Conservation (phyloP, 352 stramenopile species). For the Albugo candida region DNA sequence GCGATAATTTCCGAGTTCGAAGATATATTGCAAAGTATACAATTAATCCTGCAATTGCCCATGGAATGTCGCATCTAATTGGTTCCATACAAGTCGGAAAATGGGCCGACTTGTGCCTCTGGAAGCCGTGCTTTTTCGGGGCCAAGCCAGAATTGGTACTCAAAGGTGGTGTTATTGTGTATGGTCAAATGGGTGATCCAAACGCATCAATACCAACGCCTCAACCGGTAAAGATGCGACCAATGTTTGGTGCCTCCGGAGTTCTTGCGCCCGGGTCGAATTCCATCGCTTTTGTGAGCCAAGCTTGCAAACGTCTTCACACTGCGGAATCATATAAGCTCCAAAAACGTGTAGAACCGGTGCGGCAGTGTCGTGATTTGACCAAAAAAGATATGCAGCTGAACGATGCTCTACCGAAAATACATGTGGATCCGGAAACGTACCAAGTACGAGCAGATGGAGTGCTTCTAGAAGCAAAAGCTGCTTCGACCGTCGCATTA, state of each 20-base stretch:
- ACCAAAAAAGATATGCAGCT: slow-evolving; percentile 94
- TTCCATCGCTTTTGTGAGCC: slow-evolving; percentile 83
- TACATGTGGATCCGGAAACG: slow-evolving; percentile 91
- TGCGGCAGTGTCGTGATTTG: slow-evolving; percentile 64
- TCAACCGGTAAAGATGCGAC: slow-evolving; percentile 90
- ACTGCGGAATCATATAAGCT: slow-evolving; percentile 60
- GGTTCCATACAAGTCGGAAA: slow-evolving; percentile 86
- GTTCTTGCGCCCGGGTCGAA: slow-evolving; percentile 24
- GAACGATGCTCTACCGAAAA: slow-evolving; percentile 86
- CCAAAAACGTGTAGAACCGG: slow-evolving; percentile 69
- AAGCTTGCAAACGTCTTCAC: slow-evolving; percentile 50
- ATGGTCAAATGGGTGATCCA: slow-evolving; percentile 92
- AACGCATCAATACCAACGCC: slow-evolving; percentile 94
- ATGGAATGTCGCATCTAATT: slow-evolving; percentile 92
- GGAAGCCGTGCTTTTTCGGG: slow-evolving; percentile 90
- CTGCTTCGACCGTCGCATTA: slow-evolving; percentile 70
- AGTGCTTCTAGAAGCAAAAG: slow-evolving; percentile 74
- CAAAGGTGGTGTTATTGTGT: slow-evolving; percentile 89
- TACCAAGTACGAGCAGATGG: slow-evolving; percentile 88
- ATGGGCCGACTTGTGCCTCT: slow-evolving; percentile 88
- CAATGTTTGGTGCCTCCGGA: slow-evolving; percentile 83
- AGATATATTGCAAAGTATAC: slow-evolving; percentile 97
- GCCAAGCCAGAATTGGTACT: slow-evolving; percentile 93
- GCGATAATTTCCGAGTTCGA: slow-evolving; percentile 91
- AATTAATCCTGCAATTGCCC: slow-evolving; percentile 93